Base-by-base conservation (phyloP, 257 asterid genomes). In the Cynanchum wilfordii region DNA sequence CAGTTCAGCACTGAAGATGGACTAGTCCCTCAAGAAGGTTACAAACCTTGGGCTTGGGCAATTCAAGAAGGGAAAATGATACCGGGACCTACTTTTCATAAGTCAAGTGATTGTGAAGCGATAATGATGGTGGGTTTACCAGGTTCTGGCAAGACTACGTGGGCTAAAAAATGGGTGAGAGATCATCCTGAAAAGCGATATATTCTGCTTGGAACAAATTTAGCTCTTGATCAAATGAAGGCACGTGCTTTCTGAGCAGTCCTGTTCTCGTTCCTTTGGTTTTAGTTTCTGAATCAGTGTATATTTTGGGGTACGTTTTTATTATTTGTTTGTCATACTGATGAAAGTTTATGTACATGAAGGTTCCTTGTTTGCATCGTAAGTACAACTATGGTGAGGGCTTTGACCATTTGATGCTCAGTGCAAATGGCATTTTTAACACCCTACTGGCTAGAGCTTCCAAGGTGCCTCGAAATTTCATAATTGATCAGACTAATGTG, bases 91-190 rank as follows among this genome's bases (percentile, higher is more conserved):
- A 52, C 69, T 33, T 79, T 88, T 52, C 69, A 74, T 25, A 56
- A 77, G 66, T 52, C 42, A 30, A 36, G 64, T 29, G 90, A 83
- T 63, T 83, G 95, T 78, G 91, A 86, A 68, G 80, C 75, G 72
- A 77, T 83, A 71, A 85, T 86, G 91, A 78, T 88, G 90, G 90
- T 86, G 29, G 95, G 95, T 29, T 81, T 88, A 65, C 95, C 90
- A 25, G 87, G 87, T 68, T 80, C 86, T n/a, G 95, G 95, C 13
- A 88, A 88, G 76, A 83, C 84, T 78, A 85, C 95, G 3, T 88
- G 91, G 95, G 95, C 95, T 5, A 86, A 88, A 77, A 86, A 82
- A 51, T 85, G 79, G 86, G 82, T 72, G 69, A 80, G 49, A 56
- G 83, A 73, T 73, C 85, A 82, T 79, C 89, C 89, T 10, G 95